phyloP scores from a whole-genome alignment of 2,329 filamentous ascomycete genomes.

The Colletotrichum tropicicola region DNA sequence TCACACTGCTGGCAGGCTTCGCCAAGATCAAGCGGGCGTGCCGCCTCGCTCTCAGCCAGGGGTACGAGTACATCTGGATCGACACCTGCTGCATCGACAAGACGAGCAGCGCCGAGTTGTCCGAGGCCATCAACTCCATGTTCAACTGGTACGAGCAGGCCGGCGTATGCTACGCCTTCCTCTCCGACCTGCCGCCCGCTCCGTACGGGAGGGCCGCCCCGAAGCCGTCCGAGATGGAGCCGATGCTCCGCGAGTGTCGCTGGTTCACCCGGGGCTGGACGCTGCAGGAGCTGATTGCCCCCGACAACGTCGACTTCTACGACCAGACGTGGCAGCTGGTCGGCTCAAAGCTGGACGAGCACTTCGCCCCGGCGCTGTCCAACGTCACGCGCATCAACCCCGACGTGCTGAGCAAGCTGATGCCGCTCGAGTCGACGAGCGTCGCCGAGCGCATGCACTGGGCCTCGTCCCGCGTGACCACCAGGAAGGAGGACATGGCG shows the following conservation, averaged over 20 bases:
- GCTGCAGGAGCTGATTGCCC: background rate
- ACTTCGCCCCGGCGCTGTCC: no score
- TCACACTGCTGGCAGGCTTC: no score
- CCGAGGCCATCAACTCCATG: conserved; percentile 35
- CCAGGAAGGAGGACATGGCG: conserved; percentile 34
- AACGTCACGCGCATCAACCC: no score
- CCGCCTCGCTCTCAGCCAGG: background rate
- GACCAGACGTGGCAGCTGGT: no score
- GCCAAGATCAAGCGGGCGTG: no score
- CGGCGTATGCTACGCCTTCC: conserved; percentile 37
- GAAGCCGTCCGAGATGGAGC: no score
- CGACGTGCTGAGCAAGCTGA: no score
- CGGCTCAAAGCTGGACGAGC: background rate
- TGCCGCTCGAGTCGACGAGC: background rate
- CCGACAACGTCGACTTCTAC: background rate
- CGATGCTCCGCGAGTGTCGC: no score
- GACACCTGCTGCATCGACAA: conserved; percentile 38
- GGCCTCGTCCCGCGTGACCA: conserved; percentile 18
- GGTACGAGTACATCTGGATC: conserved; percentile 32
- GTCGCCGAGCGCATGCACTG: background rate
- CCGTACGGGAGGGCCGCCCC: background rate
- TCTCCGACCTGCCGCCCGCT: conserved; percentile 35
- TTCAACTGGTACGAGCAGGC: conserved; percentile 32
- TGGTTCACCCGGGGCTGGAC: conserved; percentile 15
- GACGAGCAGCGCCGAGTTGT: conserved; percentile 31